Evolutionary conservation across 257 asterid genomes (phyloP).

Genomic region (Parsonsia alboflavescens): DNA sequence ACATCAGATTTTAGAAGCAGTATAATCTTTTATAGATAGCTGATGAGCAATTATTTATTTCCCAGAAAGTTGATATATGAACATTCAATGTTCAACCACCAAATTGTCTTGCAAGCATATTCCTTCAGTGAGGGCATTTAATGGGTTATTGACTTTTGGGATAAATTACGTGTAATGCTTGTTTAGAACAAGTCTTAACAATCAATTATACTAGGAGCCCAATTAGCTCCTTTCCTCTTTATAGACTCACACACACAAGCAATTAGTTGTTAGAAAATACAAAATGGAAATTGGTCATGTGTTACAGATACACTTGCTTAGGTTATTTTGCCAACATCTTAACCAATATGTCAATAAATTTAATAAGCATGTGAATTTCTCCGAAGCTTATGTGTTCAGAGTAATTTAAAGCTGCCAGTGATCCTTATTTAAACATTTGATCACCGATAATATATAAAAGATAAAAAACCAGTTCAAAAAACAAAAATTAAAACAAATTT

Average conservation of each 20-base stretch:
- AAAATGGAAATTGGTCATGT: neutral
- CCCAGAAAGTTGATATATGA: neutral
- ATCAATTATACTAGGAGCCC: neutral
- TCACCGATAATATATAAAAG: neutral
- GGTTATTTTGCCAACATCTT: neutral
- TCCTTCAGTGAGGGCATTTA: neutral
- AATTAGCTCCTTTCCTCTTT: no score
- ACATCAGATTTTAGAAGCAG: neutral
- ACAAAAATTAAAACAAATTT: neutral
- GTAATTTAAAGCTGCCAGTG: neutral
- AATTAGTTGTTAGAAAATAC: neutral
- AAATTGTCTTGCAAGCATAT: neutral
- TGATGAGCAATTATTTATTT: neutral
- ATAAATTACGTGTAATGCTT: neutral
- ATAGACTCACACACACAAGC: neutral
- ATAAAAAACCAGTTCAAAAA: neutral
- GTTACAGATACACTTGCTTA: neutral
- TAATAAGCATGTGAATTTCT: neutral
- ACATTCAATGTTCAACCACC: neutral
- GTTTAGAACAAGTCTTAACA: neutral
- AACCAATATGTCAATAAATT: neutral
- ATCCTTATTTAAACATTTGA: neutral
- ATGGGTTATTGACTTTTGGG: neutral
- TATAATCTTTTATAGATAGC: neutral
- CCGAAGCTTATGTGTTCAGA: neutral